Evolutionary conservation across 2,329 filamentous ascomycete genomes (phyloP).

Genomic region (Capronia coronata): DNA sequence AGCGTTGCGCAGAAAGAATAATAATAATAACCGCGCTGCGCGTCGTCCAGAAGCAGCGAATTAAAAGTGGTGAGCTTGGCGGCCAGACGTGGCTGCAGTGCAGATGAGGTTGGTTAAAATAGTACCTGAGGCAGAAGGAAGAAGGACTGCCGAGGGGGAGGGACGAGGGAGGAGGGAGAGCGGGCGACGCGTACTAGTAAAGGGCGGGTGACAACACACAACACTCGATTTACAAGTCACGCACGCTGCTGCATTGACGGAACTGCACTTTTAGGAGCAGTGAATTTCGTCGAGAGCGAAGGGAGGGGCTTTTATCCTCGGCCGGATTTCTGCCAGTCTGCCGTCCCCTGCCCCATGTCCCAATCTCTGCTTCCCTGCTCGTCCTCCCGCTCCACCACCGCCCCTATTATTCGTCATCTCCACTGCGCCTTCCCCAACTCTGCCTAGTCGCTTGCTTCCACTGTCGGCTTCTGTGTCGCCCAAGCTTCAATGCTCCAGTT

Average conservation of each 20-base stretch:
- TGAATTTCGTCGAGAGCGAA: slow-evolving; percentile 10
- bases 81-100: not conserved
- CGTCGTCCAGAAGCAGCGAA: slow-evolving; percentile 12
- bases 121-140: no score
- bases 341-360: slow-evolving; percentile 1
- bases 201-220: not conserved
- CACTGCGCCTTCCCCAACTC: not conserved
- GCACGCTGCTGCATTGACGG: not conserved
- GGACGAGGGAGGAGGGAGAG: not conserved
- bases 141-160: no score
- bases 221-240: no score
- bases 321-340: slow-evolving; percentile 4
- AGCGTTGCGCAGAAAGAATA: not conserved
- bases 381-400: not conserved
- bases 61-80: slow-evolving; percentile 13
- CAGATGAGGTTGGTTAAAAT: not conserved
- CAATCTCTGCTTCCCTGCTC: slow-evolving; percentile 2
- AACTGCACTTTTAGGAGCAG: slow-evolving; percentile 10
- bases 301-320: slow-evolving; percentile 16
- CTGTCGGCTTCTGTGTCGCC: not conserved
- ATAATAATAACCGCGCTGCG: slow-evolving; percentile 1
- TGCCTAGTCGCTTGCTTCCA: not conserved
- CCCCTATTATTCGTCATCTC: slow-evolving; percentile 2
- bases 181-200: no score
- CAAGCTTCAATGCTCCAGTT: not conserved